A percentile compares a stretch with the other conserved stretches of the same genome.
These are phyloP conservation scores for Starmerella floris DNA, from an alignment of 805 yeast genomes.

Conservation along the genomic window DNA sequence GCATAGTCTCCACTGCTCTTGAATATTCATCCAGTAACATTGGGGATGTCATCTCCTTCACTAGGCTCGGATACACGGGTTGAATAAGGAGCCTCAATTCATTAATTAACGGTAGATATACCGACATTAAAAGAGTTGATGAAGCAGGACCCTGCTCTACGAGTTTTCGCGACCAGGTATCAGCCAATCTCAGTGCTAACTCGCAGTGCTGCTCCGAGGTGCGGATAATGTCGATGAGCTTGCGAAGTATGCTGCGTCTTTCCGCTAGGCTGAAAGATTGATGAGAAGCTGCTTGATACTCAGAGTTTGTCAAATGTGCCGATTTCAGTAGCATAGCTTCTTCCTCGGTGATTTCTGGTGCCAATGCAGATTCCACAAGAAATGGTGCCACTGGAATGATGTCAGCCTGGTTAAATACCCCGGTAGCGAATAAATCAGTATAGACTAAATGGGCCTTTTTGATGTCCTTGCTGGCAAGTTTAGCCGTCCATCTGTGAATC, in stretches of 20 bases:
- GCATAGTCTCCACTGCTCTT: slow-evolving; percentile 1
- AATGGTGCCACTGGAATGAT: neutral
- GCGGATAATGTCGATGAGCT: neutral
- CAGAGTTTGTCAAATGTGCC: neutral
- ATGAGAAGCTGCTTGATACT: neutral
- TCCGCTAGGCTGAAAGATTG: neutral
- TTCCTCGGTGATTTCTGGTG: neutral
- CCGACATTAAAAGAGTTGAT: neutral
- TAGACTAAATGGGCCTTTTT: neutral
- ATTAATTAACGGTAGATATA: neutral
- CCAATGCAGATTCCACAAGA: neutral
- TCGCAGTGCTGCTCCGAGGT: neutral
- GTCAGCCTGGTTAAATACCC: neutral
- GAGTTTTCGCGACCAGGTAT: neutral
- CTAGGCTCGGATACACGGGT: neutral
- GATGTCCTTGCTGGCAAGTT: neutral
- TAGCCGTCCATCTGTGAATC: neutral
- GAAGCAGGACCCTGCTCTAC: neutral
- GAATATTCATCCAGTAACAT: neutral
- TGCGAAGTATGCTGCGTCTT: neutral
- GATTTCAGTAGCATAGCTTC: neutral
- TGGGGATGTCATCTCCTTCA: neutral
- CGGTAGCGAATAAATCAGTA: neutral
- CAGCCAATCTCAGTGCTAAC: neutral
- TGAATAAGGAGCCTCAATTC: neutral